phyloP scores from a whole-genome alignment of 495 filamentous ascomycete genomes.

The Daldinia caldariorum region DNA sequence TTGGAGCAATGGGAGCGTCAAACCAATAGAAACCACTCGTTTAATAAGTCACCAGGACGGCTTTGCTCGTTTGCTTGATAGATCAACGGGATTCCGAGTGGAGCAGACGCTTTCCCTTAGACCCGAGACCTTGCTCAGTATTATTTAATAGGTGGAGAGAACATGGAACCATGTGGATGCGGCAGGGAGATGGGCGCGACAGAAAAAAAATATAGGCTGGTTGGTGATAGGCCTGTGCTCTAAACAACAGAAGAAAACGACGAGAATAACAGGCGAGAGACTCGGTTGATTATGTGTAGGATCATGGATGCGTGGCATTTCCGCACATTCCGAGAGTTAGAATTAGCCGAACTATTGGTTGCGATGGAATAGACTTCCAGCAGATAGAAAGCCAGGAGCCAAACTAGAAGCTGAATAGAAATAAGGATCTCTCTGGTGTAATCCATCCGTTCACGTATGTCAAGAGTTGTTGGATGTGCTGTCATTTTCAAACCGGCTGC shows the following conservation, averaged over 20 bases:
- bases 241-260: not conserved
- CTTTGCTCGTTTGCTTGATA: constrained; percentile 11
- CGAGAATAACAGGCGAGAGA: not conserved
- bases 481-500: constrained; percentile 27
- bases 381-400: constrained; percentile 22
- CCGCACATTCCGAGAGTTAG: constrained; percentile 38
- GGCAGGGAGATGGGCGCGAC: constrained; percentile 1
- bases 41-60: constrained; percentile 7
- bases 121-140: constrained; percentile 5
- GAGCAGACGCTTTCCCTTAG: constrained; percentile 18
- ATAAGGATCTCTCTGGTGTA: constrained; percentile 26
- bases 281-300: constrained; percentile 17
- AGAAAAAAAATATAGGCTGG: constrained; percentile 1
- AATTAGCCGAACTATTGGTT: constrained; percentile 33
- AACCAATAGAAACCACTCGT: constrained; percentile 22
- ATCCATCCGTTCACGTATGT: constrained; percentile 19
- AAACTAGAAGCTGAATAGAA: constrained; percentile 27
- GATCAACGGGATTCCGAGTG: constrained; percentile 7
- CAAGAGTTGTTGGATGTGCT: constrained; percentile 36
- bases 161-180: not conserved
- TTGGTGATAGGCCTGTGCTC: constrained; percentile 1
- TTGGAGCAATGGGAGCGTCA: not conserved
- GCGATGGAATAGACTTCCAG: constrained; percentile 26
- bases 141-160: constrained; percentile 28
- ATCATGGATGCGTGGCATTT: constrained; percentile 14